Evolutionary conservation across 257 asterid species (phyloP).

Genomic region (Buddleja alternifolia): DNA sequence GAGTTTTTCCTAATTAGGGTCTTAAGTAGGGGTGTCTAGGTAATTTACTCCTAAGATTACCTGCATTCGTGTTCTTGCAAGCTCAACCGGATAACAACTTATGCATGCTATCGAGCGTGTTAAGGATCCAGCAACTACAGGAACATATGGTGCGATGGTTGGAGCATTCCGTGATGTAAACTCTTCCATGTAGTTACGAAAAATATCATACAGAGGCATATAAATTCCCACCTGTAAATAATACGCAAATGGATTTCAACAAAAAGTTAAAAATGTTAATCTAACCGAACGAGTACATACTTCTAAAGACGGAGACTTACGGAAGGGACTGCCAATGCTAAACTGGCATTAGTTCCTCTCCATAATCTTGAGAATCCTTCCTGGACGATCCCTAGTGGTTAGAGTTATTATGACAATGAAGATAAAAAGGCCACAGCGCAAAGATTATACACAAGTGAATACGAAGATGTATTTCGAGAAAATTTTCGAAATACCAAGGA

Average conservation of each 20-base stretch:
- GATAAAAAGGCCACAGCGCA: neutral
- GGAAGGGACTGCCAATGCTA: conserved; percentile 89
- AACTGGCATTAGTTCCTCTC: conserved; percentile 97
- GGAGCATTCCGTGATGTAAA: conserved; percentile 56
- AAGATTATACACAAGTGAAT: neutral
- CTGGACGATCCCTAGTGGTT: conserved; percentile 47
- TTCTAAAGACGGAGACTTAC: conserved; percentile 46
- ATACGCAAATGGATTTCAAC: neutral
- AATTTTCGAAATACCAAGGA: neutral
- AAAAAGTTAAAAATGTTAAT: neutral
- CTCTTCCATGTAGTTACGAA: conserved; percentile 69
- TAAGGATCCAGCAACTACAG: conserved; percentile 82
- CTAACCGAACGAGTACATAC: conserved; percentile 14
- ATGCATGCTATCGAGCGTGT: conserved; percentile 91
- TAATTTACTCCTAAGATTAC: no score
- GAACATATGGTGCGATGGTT: conserved; percentile 60
- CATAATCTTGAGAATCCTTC: conserved; percentile 84
- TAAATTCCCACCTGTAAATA: conserved; percentile 82
- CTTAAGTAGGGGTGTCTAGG: no score
- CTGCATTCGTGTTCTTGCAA: conserved; percentile 97
- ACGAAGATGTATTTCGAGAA: neutral
- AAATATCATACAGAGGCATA: conserved; percentile 90
- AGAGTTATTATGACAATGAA: conserved; percentile 19
- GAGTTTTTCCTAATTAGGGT: no score
- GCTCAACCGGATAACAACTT: conserved; percentile 86